Conservation (phyloP, 441 rosid genomes). For the Viola pubescens region DNA sequence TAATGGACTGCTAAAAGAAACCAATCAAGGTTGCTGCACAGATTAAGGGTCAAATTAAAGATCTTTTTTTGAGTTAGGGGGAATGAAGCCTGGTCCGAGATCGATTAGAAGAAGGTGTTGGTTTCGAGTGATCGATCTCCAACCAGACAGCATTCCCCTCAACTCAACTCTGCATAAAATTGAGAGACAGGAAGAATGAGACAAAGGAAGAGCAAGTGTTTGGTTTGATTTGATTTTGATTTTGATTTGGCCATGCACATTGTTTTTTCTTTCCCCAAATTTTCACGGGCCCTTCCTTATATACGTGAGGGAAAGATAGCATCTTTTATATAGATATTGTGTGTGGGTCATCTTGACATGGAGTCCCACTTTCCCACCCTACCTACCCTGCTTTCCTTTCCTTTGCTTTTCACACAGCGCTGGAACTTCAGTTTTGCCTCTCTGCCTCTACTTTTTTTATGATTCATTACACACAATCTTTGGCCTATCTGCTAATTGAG, state of each 20-base stretch:
- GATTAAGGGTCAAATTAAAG: too few species aligned
- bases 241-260: slow-evolving; percentile 34
- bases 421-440: neutral
- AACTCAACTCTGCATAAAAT: slow-evolving; percentile 46
- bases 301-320: slow-evolving; percentile 23
- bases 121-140: slow-evolving; percentile 50
- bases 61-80: slow-evolving; percentile 37
- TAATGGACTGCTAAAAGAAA: too few species aligned
- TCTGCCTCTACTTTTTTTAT: too few species aligned
- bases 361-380: slow-evolving; percentile 19
- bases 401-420: slow-evolving; percentile 18
- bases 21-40: too few species aligned
- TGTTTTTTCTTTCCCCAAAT: neutral
- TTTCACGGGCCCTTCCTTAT: slow-evolving; percentile 29
- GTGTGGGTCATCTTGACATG: slow-evolving; percentile 28
- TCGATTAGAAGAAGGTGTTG: slow-evolving; percentile 24
- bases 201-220: neutral
- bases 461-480: too few species aligned
- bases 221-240: slow-evolving; percentile 1
- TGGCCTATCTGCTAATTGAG: neutral
- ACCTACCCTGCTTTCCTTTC: slow-evolving; percentile 10
- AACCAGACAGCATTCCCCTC: slow-evolving; percentile 89
- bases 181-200: slow-evolving; percentile 5
- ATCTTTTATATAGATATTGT: slow-evolving; percentile 7
- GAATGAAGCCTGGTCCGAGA: slow-evolving; percentile 99